Percentiles rank a stretch among this genome's conserved stretches.
These are phyloP conservation scores for Daldinia bambusicola DNA, from an alignment of 495 filamentous ascomycete genomes.

Conservation along the genomic window DNA sequence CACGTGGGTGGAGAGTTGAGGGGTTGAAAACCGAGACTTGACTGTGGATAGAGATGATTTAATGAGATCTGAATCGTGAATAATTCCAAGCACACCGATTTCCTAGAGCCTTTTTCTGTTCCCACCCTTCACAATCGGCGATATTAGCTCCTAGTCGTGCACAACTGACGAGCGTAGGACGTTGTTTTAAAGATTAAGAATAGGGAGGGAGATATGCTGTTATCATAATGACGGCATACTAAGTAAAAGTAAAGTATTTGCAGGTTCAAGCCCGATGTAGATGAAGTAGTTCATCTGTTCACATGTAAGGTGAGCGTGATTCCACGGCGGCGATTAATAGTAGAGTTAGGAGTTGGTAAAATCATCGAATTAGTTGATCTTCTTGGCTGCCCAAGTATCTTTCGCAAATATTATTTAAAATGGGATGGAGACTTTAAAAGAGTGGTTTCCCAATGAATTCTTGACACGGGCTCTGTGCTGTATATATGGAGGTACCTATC, in stretches of 20 bases:
- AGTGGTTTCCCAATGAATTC: slow-evolving; percentile 19
- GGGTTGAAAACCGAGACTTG: slow-evolving; percentile 16
- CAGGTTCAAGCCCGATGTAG: slow-evolving; percentile 16
- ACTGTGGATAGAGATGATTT: slow-evolving; percentile 30
- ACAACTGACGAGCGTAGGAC: slow-evolving; percentile 1
- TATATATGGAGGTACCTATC: background rate
- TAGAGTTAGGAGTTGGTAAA: slow-evolving; percentile 36
- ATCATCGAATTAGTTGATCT: slow-evolving; percentile 36
- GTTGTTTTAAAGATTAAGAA: slow-evolving; percentile 15
- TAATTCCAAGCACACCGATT: slow-evolving; percentile 18
- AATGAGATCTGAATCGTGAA: slow-evolving; percentile 31
- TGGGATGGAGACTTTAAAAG: background rate
- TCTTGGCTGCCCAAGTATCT: background rate
- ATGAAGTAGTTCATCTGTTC: slow-evolving; percentile 23
- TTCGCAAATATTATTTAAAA: background rate
- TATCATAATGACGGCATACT: slow-evolving; percentile 41
- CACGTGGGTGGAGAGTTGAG: slow-evolving; percentile 40
- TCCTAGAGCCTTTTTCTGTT: slow-evolving; percentile 1
- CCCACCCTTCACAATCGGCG: background rate
- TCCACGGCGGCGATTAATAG: slow-evolving; percentile 31
- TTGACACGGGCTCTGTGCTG: slow-evolving; percentile 17
- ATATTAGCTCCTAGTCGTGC: background rate
- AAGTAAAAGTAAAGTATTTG: slow-evolving; percentile 20
- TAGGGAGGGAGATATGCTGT: slow-evolving; percentile 24
- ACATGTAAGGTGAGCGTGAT: slow-evolving; percentile 25